phyloP scores from a whole-genome alignment of 2,329 filamentous ascomycete genomes.

The Endothia cerciana region DNA sequence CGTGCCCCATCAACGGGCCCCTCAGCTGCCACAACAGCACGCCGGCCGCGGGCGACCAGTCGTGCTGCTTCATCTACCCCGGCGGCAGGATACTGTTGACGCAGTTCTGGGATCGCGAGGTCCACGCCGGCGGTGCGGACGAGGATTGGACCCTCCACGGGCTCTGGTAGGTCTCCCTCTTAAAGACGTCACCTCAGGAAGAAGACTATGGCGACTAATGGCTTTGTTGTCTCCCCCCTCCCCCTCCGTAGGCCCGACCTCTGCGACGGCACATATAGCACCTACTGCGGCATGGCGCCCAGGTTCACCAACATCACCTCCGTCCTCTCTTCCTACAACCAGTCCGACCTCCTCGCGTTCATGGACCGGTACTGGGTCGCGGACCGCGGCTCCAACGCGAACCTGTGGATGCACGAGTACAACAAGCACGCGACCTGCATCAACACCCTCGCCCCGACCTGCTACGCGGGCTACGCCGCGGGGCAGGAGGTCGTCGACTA shows the following conservation, averaged over 20 bases:
- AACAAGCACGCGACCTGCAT: slow-evolving; percentile 75
- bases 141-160: slow-evolving; percentile 50
- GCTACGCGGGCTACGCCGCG: slow-evolving; percentile 53
- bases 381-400: slow-evolving; percentile 44
- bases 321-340: slow-evolving; percentile 45
- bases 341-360: slow-evolving; percentile 42
- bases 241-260: slow-evolving; percentile 43
- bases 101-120: slow-evolving; percentile 49
- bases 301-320: slow-evolving; percentile 47
- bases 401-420: slow-evolving; percentile 73
- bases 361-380: slow-evolving; percentile 52
- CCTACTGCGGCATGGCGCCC: slow-evolving; percentile 48
- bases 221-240: not conserved
- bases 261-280: slow-evolving; percentile 48
- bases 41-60: slow-evolving; percentile 37
- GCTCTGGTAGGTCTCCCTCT: slow-evolving; percentile 43
- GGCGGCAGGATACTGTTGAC: slow-evolving; percentile 47
- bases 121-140: slow-evolving; percentile 45
- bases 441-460: slow-evolving; percentile 66
- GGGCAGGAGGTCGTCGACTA: slow-evolving; percentile 52
- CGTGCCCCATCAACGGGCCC: slow-evolving; percentile 47
- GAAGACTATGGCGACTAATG: too few species aligned
- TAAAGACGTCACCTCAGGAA: too few species aligned
- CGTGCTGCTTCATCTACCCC: slow-evolving; percentile 48
- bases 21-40: slow-evolving; percentile 46